Evolutionary conservation across 148 eudicot genomes (phyloP).

Genomic region (Rhododendron mucronatum): DNA sequence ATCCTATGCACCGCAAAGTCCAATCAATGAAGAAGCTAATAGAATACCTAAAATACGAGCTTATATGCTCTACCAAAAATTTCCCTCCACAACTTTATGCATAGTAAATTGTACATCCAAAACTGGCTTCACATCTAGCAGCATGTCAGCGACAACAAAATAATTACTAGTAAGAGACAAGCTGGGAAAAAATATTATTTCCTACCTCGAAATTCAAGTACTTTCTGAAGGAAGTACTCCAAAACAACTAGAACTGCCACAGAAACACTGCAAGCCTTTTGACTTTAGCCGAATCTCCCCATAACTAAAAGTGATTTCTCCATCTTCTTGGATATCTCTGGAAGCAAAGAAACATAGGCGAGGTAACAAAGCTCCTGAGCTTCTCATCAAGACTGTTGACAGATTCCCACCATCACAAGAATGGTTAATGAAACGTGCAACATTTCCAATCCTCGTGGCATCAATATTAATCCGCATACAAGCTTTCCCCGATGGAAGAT

Average conservation of each 20-base stretch:
- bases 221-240: slow-evolving; percentile 81
- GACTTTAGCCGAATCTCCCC: slow-evolving; percentile 50
- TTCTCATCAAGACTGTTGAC: slow-evolving; percentile 52
- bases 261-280: slow-evolving; percentile 59
- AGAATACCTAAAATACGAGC: not conserved
- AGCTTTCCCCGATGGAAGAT: slow-evolving; percentile 79
- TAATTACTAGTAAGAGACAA: not conserved
- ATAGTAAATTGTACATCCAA: not conserved
- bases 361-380: slow-evolving; percentile 66
- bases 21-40: too few species aligned
- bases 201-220: slow-evolving; percentile 33
- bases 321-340: slow-evolving; percentile 53
- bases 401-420: slow-evolving; percentile 92
- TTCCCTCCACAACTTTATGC: too few species aligned
- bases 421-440: slow-evolving; percentile 81
- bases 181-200: not conserved
- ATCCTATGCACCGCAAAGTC: not conserved
- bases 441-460: slow-evolving; percentile 70
- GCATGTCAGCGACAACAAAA: not conserved
- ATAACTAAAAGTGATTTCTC: slow-evolving; percentile 83
- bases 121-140: not conserved
- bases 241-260: slow-evolving; percentile 58
- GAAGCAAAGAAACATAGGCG: slow-evolving; percentile 73
- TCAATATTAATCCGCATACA: slow-evolving; percentile 86
- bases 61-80: too few species aligned